Evolutionary conservation across 2,329 filamentous ascomycete genomes (phyloP).

Genomic region (Zalaria sp.): DNA sequence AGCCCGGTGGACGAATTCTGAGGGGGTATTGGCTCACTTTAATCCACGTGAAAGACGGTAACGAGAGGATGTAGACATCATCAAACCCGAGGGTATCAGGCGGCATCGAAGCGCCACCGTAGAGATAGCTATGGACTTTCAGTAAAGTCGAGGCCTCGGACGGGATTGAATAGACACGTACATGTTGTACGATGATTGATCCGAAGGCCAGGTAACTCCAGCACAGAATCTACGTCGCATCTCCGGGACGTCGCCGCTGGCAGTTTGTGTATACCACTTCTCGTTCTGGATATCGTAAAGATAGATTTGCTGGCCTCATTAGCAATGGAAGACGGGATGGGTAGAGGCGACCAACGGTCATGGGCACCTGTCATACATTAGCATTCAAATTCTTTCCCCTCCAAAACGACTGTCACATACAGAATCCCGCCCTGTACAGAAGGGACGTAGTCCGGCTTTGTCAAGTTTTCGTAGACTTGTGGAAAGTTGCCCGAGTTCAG

Average conservation of each 20-base stretch:
- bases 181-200: constrained; percentile 52
- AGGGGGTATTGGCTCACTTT: constrained; percentile 1
- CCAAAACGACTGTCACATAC: constrained; percentile 41
- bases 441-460: constrained; percentile 45
- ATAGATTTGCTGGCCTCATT: constrained; percentile 35
- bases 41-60: constrained; percentile 52
- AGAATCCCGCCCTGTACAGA: constrained; percentile 33
- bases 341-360: constrained; percentile 16
- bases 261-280: constrained; percentile 46
- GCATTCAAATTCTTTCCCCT: constrained; percentile 9
- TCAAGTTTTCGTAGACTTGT: constrained; percentile 40
- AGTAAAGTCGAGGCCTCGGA: background rate
- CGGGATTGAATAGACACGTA: constrained; percentile 20
- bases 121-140: constrained; percentile 37
- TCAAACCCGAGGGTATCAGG: constrained; percentile 37
- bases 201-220: constrained; percentile 43
- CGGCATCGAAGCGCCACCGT: constrained; percentile 36
- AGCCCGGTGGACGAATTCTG: background rate
- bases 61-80: constrained; percentile 47
- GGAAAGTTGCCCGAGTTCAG: constrained; percentile 26
- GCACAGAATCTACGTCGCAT: constrained; percentile 46
- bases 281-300: constrained; percentile 47
- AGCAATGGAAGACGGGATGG: background rate
- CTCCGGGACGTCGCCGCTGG: constrained; percentile 38
- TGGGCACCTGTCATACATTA: constrained; percentile 9